phyloP scores from a whole-genome alignment of 345 rosid species.

The Rhizophora mangle region DNA sequence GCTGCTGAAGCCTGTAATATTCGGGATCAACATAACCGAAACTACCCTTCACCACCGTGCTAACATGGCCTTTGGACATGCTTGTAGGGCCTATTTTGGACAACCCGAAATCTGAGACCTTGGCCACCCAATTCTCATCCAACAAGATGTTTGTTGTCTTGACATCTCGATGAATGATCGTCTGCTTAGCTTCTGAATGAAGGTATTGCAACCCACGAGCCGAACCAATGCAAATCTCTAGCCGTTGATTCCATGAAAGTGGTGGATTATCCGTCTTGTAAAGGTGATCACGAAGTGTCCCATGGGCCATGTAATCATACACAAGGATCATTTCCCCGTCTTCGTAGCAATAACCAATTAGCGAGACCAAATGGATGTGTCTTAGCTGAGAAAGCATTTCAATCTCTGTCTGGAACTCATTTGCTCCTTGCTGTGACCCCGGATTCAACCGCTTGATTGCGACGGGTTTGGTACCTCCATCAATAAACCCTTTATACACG shows the following conservation, averaged over 20 bases:
- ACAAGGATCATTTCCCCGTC: too few species aligned
- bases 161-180: too few species aligned
- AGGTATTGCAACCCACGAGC: conserved; percentile 27
- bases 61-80: conserved; percentile 13
- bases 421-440: conserved; percentile 34
- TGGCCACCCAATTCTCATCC: conserved; percentile 43
- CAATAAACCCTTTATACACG: conserved; percentile 27
- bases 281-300: conserved; percentile 28
- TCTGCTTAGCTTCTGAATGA: too few species aligned
- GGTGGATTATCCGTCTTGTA: conserved; percentile 15
- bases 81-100: conserved; percentile 24
- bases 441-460: conserved; percentile 36
- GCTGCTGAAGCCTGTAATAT: conserved; percentile 19
- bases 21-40: conserved; percentile 37
- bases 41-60: conserved; percentile 31
- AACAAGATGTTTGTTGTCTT: conserved; percentile 16
- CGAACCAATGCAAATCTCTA: conserved; percentile 36
- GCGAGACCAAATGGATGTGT: too few species aligned
- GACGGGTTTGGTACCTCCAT: conserved; percentile 14
- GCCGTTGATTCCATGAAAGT: conserved; percentile 31
- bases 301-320: conserved; percentile 28
- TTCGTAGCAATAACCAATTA: too few species aligned
- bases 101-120: conserved; percentile 32
- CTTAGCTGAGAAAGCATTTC: too few species aligned
- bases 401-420: conserved; percentile 1